A percentile compares a stretch with the other conserved stretches of the same genome.
Evolutionary conservation across 2,329 filamentous ascomycete genomes (phyloP).

Genomic region (Chalara sp.): DNA sequence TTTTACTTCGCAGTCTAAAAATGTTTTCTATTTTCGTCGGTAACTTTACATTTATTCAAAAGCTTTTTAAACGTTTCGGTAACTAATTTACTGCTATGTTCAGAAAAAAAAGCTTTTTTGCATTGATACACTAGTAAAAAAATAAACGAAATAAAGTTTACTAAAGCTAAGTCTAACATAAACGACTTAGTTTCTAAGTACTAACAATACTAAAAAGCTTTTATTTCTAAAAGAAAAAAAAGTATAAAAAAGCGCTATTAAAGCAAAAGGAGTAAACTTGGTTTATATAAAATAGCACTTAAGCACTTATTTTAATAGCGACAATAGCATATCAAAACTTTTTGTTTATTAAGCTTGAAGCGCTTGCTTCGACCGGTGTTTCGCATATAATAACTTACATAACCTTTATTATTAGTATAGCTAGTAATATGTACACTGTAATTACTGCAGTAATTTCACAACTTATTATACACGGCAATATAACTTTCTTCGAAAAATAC

Average conservation of each 20-base stretch:
- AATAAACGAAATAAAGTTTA: conserved; percentile 99
- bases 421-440: no score
- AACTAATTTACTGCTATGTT: conserved; percentile 99
- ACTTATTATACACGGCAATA: no score
- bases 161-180: conserved; percentile 99
- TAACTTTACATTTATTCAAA: conserved; percentile 99
- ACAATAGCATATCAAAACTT: no score
- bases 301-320: no score
- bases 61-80: conserved; percentile 99
- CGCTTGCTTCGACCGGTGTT: no score
- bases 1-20: conserved; percentile 94
- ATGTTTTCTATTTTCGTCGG: conserved; percentile 99
- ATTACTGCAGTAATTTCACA: no score
- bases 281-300: no score
- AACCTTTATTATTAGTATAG: no score
- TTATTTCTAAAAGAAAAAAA: conserved; percentile 94
- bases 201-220: conserved; percentile 99
- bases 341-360: no score
- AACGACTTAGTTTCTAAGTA: conserved; percentile 99
- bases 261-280: conserved; percentile 60
- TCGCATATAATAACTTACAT: no score
- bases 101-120: conserved; percentile 99
- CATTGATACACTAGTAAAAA: conserved; percentile 99
- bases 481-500: no score
- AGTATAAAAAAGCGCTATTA: conserved; percentile 70